Evolutionary conservation across 805 yeast species (phyloP), one percentile per base, ranked within the genome.

Genomic region (Debaryomyces prosopidis): DNA sequence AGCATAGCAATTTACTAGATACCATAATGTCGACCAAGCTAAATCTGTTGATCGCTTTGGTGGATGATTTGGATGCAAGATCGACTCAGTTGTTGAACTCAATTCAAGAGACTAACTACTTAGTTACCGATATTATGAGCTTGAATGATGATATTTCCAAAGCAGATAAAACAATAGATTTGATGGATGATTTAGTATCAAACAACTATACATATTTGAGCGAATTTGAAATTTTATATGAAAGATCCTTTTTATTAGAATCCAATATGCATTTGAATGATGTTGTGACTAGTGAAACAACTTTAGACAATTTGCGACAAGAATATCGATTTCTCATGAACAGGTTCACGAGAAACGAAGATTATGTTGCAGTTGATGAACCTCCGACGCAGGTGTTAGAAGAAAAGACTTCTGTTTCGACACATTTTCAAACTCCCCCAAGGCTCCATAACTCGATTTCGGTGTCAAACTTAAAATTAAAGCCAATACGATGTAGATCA

Each of bases 401-500:
- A 30, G 33, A 30, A 23, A 10, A 23, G 9, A 23, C 26, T 30
- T 5, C 33, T 8, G 2, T 12, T 5, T 14, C 33, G 33, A 30
- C 33, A 7, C 36, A 37, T 16, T 11, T 14, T 7, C 19, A 41
- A 20, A 30, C 23, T 17, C 37, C 50, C 1, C 44, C 46, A n/a
- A 26, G 33, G 2, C 49, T 59, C 36, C 45, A 47, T 5, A 56
- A 55, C 41, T 45, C 58, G 23, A 48, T 51, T 11, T 71, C 76
- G n/a, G 53, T 71, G 14, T 65, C 73, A 2, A 62, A 65, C 50
- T 57, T 73, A 39, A 57, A 58, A 38, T 55, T 73, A 40, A 71
- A 70, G 51, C 77, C 77, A 4, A 62, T 73, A n/a, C 50, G 68
- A 42, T 69, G 75, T 50, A 54, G 46, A 43, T 50, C 52, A 20